These are phyloP conservation scores for Bipolaris oryzae DNA, from an alignment of 2,329 filamentous ascomycete genomes.

Conservation along the genomic window DNA sequence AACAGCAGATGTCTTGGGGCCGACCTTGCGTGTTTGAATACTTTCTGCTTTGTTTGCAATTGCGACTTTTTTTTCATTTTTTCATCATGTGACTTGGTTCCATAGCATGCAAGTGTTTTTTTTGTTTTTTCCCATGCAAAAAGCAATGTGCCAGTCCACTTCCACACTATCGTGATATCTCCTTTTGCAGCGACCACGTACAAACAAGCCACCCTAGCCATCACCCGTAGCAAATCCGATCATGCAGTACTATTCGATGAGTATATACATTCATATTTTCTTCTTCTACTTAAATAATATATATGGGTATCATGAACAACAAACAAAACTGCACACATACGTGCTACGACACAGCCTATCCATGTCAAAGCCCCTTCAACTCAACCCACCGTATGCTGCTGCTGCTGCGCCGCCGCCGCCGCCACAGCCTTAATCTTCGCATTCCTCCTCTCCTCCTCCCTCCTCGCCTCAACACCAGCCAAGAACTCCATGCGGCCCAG, in stretches of 20 bases:
- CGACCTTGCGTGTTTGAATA: neutral
- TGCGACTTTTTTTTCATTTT: neutral
- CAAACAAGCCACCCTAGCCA: neutral
- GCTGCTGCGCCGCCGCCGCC: conserved; percentile 17
- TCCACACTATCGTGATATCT: neutral
- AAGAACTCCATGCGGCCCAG: conserved; percentile 68
- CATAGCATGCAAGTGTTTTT: neutral
- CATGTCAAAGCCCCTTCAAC: no score
- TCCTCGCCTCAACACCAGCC: conserved; percentile 61
- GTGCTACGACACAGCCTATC: no score
- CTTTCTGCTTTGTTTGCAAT: neutral
- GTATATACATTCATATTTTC: neutral
- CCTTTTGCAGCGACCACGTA: neutral
- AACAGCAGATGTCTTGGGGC: neutral
- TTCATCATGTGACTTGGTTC: neutral
- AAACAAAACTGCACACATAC: neutral
- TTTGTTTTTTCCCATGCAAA: neutral
- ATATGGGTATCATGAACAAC: conserved; percentile 16
- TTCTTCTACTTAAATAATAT: neutral
- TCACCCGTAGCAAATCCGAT: neutral
- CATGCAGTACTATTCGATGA: neutral
- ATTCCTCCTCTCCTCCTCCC: conserved; percentile 59
- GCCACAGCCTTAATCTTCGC: conserved; percentile 52
- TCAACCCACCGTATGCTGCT: conserved; percentile 4
- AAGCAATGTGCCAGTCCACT: neutral